These are phyloP conservation scores for Backusella westeae DNA, from an alignment of 192 early-diverging fungal genomes.

Conservation along the genomic window DNA sequence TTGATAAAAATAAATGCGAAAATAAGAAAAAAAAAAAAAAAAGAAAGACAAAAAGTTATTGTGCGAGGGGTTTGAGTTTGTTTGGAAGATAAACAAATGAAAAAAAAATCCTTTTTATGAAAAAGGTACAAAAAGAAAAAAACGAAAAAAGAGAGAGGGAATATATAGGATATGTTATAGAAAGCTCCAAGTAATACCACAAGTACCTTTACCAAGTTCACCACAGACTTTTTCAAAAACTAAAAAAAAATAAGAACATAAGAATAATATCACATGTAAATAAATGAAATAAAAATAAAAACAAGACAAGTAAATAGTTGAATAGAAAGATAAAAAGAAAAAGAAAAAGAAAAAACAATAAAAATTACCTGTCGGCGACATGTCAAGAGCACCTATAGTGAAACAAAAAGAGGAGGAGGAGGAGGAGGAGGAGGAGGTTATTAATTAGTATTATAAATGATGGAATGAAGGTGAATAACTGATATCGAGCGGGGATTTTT, in stretches of 20 bases:
- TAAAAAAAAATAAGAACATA: conserved; percentile 20
- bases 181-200: conserved; percentile 29
- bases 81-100: neutral
- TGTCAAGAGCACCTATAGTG: conserved; percentile 17
- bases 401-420: neutral
- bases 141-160: neutral
- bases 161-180: neutral
- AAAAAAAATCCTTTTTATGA: neutral
- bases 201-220: conserved; percentile 9
- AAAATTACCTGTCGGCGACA: conserved; percentile 30
- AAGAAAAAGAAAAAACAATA: neutral
- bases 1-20: neutral
- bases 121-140: neutral
- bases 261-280: neutral
- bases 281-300: neutral
- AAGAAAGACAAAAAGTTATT: conserved; percentile 3
- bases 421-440: neutral
- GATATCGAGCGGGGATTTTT: neutral
- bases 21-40: neutral
- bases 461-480: neutral
- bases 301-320: neutral
- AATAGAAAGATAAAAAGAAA: neutral
- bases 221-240: conserved; percentile 24
- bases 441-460: neutral
- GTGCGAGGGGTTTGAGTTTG: conserved; percentile 12